These are phyloP conservation scores for Aquilaria malaccensis DNA, from an alignment of 345 rosid genomes.

Conservation along the genomic window DNA sequence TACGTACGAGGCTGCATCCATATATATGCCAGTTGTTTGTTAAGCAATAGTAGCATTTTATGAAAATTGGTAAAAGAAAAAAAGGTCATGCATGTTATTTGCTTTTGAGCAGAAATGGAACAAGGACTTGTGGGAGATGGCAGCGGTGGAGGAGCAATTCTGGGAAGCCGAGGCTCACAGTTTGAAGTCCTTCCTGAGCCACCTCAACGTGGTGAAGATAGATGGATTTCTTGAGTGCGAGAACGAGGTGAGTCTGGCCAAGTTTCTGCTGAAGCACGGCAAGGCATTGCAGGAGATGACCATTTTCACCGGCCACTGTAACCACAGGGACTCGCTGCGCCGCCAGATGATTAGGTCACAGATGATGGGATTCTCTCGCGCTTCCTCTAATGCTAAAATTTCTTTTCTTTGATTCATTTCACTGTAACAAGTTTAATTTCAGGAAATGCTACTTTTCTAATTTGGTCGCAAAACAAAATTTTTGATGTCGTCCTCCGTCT, in stretches of 20 bases:
- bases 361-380: conserved; percentile 60
- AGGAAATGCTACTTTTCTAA: too few species aligned
- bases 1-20: conserved; percentile 14
- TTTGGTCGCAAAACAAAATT: too few species aligned
- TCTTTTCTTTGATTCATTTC: conserved; percentile 21
- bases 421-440: too few species aligned
- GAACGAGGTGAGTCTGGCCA: conserved; percentile 64
- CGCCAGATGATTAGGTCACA: conserved; percentile 65
- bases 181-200: conserved; percentile 46
- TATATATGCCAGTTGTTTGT: neutral
- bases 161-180: conserved; percentile 54
- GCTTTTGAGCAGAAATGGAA: conserved; percentile 53
- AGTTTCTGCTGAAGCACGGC: conserved; percentile 73
- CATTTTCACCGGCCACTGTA: conserved; percentile 40
- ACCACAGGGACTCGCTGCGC: conserved; percentile 44
- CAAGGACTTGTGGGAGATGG: conserved; percentile 61
- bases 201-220: conserved; percentile 59
- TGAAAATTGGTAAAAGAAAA: too few species aligned
- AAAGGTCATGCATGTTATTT: neutral
- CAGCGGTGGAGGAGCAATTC: conserved; percentile 51
- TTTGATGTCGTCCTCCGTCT: too few species aligned
- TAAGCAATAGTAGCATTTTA: too few species aligned
- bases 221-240: conserved; percentile 70
- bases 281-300: conserved; percentile 71
- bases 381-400: conserved; percentile 72